Evolutionary conservation across 306 rosid genomes (phyloP).

Genomic region (Cicer yamashitae): DNA sequence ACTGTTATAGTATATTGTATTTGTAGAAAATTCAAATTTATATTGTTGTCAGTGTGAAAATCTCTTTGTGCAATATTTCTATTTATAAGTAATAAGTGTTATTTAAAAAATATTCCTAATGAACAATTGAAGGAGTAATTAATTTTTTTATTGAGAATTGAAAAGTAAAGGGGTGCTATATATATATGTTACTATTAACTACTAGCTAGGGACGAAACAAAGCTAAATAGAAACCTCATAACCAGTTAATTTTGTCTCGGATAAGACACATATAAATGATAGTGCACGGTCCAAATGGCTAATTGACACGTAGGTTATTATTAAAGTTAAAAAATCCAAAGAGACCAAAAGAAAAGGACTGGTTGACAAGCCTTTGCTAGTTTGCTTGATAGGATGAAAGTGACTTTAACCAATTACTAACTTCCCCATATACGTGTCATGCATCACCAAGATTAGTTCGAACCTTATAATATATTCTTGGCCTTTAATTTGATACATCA

Average conservation of each 20-base stretch:
- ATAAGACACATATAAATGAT: conserved; percentile 43
- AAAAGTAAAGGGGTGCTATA: not conserved
- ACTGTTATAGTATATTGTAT: too few species aligned
- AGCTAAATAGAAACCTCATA: conserved; percentile 51
- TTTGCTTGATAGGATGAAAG: conserved; percentile 48
- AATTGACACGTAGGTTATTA: conserved; percentile 45
- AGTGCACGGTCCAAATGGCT: conserved; percentile 50
- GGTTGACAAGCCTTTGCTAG: conserved; percentile 45
- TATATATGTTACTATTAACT: not conserved
- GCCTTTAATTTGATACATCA: not conserved
- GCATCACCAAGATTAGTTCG: conserved; percentile 22
- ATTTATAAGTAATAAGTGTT: too few species aligned
- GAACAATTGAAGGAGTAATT: too few species aligned
- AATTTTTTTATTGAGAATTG: not conserved
- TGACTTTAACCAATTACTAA: conserved; percentile 45
- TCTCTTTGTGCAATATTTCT: too few species aligned
- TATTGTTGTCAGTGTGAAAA: too few species aligned
- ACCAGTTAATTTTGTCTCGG: conserved; percentile 50
- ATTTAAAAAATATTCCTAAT: too few species aligned
- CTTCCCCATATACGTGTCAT: conserved; percentile 39
- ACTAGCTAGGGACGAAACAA: conserved; percentile 43
- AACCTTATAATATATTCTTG: conserved; percentile 27
- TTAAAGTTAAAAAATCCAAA: conserved; percentile 30
- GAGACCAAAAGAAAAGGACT: conserved; percentile 47
- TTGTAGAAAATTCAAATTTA: too few species aligned